Percentiles rank a stretch among this genome's conserved stretches.
Conservation (phyloP, 2,329 filamentous ascomycete species). For the Diaporthe velutina region DNA sequence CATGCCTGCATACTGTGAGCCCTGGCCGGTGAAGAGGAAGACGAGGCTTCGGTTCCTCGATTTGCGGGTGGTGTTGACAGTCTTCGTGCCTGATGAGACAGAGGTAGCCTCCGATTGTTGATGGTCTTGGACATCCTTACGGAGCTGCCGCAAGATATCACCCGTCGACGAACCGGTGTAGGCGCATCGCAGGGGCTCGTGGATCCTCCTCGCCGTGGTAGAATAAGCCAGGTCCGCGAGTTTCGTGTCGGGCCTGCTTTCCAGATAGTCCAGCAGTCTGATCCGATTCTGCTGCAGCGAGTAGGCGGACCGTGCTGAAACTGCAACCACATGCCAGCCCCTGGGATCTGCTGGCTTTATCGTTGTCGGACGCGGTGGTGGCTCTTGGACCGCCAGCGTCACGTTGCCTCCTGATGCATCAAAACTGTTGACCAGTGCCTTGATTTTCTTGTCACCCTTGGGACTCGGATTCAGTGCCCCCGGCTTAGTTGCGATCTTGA, state of each 20-base stretch:
- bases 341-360: background rate
- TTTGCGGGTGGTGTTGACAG: background rate
- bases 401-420: background rate
- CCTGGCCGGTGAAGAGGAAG: slow-evolving; percentile 46
- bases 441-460: background rate
- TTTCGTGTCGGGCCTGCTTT: background rate
- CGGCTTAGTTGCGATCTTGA: background rate
- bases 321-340: background rate
- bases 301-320: background rate
- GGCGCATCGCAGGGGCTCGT: background rate
- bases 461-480: background rate
- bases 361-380: background rate
- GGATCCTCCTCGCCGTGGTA: slow-evolving; percentile 3
- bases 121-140: background rate
- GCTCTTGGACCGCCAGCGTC: background rate
- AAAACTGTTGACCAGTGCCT: slow-evolving; percentile 9
- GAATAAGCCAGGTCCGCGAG: slow-evolving; percentile 6
- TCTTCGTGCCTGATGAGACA: background rate
- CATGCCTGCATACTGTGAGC: slow-evolving; percentile 40
- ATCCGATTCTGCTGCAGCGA: background rate
- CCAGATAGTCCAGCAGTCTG: background rate
- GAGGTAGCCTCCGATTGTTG: background rate
- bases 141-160: background rate
- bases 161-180: background rate
- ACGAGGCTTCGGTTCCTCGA: slow-evolving; percentile 8